phyloP scores from a whole-genome alignment of 371 early-diverging fungal species.

The Sporodiniella umbellata region DNA sequence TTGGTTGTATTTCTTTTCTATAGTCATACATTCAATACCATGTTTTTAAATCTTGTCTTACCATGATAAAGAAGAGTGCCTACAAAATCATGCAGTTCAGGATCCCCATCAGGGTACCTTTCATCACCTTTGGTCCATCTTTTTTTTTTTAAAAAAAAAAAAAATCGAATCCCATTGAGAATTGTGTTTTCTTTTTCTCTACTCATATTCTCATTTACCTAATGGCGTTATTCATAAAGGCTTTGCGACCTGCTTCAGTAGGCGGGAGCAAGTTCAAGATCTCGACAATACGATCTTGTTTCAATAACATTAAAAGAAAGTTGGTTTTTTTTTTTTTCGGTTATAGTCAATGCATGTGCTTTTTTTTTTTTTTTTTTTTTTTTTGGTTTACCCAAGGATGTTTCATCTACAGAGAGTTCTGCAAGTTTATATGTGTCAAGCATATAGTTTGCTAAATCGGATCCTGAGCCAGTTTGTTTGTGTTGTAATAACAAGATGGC shows the following conservation, averaged over 20 bases:
- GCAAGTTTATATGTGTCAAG: conserved; percentile 76
- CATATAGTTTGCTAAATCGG: conserved; percentile 81
- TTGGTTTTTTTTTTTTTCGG: too few species aligned
- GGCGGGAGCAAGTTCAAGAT: conserved; percentile 43
- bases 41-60: conserved; percentile 11
- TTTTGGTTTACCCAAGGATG: conserved; percentile 55
- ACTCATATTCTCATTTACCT: conserved; percentile 20
- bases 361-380: conserved; percentile 6
- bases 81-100: conserved; percentile 80
- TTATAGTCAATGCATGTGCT: background rate
- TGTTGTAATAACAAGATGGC: conserved; percentile 73
- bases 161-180: too few species aligned
- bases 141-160: too few species aligned
- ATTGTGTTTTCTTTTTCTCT: too few species aligned
- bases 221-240: conserved; percentile 43
- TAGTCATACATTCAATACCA: background rate
- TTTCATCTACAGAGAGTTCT: conserved; percentile 67
- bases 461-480: conserved; percentile 80
- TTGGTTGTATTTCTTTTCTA: conserved; percentile 55
- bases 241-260: conserved; percentile 40
- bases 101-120: conserved; percentile 70
- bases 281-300: conserved; percentile 56
- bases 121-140: conserved; percentile 71
- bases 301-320: too few species aligned
- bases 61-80: conserved; percentile 71